A percentile compares a stretch with the other conserved stretches of the same genome.
These are phyloP conservation scores for Nematocida sp. DNA, from an alignment of 371 early-diverging fungal species.

Conservation along the genomic window DNA sequence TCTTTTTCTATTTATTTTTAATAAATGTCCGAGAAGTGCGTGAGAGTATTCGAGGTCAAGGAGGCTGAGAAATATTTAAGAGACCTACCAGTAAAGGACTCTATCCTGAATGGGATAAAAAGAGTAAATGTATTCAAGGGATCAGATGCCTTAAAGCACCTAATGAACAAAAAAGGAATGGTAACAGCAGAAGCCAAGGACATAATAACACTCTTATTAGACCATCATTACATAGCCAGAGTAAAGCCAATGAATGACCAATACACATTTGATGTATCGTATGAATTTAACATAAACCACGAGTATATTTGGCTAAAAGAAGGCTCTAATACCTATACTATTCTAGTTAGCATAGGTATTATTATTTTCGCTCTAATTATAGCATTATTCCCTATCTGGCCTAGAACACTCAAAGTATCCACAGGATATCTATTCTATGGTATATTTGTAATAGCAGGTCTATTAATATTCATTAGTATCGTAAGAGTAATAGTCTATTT, in stretches of 20 bases:
- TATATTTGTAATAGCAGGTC: conserved; percentile 69
- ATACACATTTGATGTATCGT: conserved; percentile 44
- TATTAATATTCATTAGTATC: conserved; percentile 78
- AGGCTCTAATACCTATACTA: conserved; percentile 71
- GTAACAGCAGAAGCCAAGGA: conserved; percentile 26
- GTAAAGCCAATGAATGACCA: conserved; percentile 34
- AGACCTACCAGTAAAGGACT: conserved; percentile 48
- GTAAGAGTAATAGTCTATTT: conserved; percentile 77
- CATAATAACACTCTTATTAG: conserved; percentile 49
- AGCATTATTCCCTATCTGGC: conserved; percentile 97
- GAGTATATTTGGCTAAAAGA: conserved; percentile 85
- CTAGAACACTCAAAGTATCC: conserved; percentile 70
- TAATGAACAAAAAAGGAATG: conserved; percentile 31
- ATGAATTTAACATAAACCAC: conserved; percentile 50
- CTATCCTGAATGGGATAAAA: conserved; percentile 53
- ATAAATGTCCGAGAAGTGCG: conserved; percentile 28
- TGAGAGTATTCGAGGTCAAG: background rate
- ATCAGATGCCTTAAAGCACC: conserved; percentile 36
- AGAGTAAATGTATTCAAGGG: conserved; percentile 57
- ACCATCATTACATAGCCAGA: conserved; percentile 52
- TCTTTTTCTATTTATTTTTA: conserved; percentile 29
- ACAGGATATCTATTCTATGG: conserved; percentile 75
- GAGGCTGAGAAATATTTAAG: conserved; percentile 43
- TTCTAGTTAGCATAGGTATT: conserved; percentile 71
- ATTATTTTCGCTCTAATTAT: conserved; percentile 74